Conservation (phyloP, 257 asterid species). For the Mitragyna speciosa region DNA sequence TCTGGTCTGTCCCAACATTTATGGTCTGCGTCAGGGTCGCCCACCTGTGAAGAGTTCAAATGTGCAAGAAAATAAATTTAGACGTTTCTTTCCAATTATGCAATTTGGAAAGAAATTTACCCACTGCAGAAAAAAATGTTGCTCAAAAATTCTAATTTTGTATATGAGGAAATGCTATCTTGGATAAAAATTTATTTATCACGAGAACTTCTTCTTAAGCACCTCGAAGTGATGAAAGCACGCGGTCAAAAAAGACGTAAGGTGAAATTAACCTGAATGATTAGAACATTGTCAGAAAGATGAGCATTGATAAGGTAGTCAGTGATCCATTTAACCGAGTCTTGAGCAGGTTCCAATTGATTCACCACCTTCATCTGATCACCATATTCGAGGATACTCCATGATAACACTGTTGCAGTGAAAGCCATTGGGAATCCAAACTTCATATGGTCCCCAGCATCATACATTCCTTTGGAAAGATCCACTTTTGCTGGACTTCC, state of each 20-base stretch:
- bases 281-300: slow-evolving; percentile 62
- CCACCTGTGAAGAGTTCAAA: slow-evolving; percentile 51
- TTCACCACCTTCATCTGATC: slow-evolving; percentile 54
- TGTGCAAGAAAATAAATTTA: slow-evolving; percentile 1
- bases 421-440: slow-evolving; percentile 90
- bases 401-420: slow-evolving; percentile 83
- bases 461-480: slow-evolving; percentile 88
- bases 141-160: background rate
- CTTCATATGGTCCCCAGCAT: slow-evolving; percentile 87
- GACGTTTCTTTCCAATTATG: background rate
- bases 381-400: slow-evolving; percentile 92
- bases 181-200: background rate
- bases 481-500: slow-evolving; percentile 69
- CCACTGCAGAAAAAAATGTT: background rate
- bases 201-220: background rate
- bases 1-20: slow-evolving; percentile 86
- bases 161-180: background rate
- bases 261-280: slow-evolving; percentile 58
- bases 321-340: slow-evolving; percentile 79
- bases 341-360: slow-evolving; percentile 60
- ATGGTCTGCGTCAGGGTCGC: slow-evolving; percentile 63
- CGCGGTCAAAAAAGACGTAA: background rate
- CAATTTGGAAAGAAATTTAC: background rate
- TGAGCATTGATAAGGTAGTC: slow-evolving; percentile 82
- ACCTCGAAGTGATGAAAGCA: background rate